Evolutionary conservation across 805 yeast genomes (phyloP), one percentile per base, ranked within the genome.

Genomic region (Deakozyma indianensis): DNA sequence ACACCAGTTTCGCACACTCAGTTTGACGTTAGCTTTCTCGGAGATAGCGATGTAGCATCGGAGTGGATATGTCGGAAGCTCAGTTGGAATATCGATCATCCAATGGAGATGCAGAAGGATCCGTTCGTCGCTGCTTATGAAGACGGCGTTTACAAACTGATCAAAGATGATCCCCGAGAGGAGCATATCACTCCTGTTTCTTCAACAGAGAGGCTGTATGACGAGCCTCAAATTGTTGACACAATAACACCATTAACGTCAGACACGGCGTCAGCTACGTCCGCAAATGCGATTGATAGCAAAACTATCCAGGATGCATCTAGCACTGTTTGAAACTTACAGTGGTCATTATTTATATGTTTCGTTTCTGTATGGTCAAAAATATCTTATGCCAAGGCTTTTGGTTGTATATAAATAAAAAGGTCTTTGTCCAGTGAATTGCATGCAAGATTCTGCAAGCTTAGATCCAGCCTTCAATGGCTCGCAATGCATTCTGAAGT

Each of bases 21-120:
- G 53, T 87, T 87, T 60, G 96, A 87, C 59, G 73, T 84, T 22
- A 75, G 76, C 18, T 58, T 87, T 16, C 60, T 86, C 22, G 96
- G 96, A 1, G 74, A 71, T 51, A 84, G 95, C 61, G 96, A 88
- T 56, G 87, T 83, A 52, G 84, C 75, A 4, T 86, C 84, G 3
- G 73, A 80, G 23, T 75, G 75, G 58, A 64, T 87, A 1, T 67
- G 77, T 40, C 71, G 73, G 23, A 67, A 68, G 47, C 61, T 82
- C 35, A 69, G 69, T 3, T 80, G 88, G 88, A 63, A 66, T 3
- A 68, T 83, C 41, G 66, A 74, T 1, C 86, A 80, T 55, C 57
- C 66, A n/a, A 69, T 70, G 54, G 71, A 71, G 57, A 59, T 63
- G 3, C 52, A 61, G 43, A 23, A 18, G 40, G 50, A 44, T 20